A percentile compares a stretch with the other conserved stretches of the same genome.
Evolutionary conservation across 441 rosid species (phyloP).

Genomic region (Croton setiger): DNA sequence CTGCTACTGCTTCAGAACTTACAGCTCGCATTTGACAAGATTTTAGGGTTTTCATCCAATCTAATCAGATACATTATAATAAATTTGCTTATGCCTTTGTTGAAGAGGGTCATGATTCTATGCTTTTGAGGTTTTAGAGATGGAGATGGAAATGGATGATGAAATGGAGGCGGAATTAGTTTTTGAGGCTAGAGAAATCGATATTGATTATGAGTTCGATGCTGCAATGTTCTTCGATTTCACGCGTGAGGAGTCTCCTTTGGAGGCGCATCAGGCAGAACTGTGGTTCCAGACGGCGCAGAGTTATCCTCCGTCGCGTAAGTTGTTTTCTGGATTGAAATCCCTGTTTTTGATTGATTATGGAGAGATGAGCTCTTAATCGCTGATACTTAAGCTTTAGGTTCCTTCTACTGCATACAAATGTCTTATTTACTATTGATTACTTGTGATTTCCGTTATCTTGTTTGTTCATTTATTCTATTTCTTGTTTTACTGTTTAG

Average conservation of each 20-base stretch:
- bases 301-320: constrained; percentile 82
- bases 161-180: constrained; percentile 47
- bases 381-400: not conserved
- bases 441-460: not conserved
- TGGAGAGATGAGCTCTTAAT: not conserved
- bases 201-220: constrained; percentile 83
- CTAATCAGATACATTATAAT: constrained; percentile 9
- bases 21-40: not conserved
- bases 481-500: constrained; percentile 29
- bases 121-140: constrained; percentile 3
- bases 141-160: constrained; percentile 20
- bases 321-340: constrained; percentile 27
- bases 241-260: constrained; percentile 53
- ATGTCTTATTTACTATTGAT: constrained; percentile 5
- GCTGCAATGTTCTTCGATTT: constrained; percentile 83
- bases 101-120: not conserved
- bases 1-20: not conserved
- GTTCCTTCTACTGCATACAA: not conserved
- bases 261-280: constrained; percentile 67
- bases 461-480: not conserved
- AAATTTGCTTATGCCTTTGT: not conserved
- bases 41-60: constrained; percentile 15
- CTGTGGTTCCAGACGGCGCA: constrained; percentile 69
- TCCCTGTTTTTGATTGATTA: constrained; percentile 17
- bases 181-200: constrained; percentile 64